phyloP scores from a whole-genome alignment of 768 basidiomycete species.

The Hemileccinum rubropunctum region DNA sequence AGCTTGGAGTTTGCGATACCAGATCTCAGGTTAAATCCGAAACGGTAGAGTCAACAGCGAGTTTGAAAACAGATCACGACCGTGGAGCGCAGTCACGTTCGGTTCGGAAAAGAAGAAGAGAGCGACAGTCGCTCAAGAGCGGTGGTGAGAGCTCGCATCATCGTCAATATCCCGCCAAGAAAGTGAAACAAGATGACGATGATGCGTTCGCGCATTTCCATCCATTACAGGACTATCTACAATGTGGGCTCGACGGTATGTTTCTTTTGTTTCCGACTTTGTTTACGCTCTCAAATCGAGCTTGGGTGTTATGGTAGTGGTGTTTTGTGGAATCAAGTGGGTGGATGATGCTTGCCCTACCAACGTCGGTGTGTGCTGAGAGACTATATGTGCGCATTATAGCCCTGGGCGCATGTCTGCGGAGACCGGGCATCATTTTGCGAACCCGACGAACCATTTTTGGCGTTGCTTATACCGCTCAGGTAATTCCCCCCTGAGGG shows the following conservation, averaged over 20 bases:
- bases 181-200: constrained; percentile 43
- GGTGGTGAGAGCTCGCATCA: neutral
- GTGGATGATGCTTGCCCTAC: constrained; percentile 8
- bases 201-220: constrained; percentile 52
- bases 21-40: neutral
- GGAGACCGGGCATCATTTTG: constrained; percentile 73
- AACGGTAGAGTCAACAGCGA: neutral
- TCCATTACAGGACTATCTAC: constrained; percentile 51
- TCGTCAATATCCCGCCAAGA: constrained; percentile 16
- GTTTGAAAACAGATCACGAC: neutral
- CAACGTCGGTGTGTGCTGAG: neutral
- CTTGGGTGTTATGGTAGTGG: constrained; percentile 41
- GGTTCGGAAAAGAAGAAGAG: neutral
- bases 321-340: constrained; percentile 88
- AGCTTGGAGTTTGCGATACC: neutral
- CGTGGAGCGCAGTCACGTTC: neutral
- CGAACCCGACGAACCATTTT: constrained; percentile 79
- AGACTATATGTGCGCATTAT: neutral
- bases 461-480: constrained; percentile 71
- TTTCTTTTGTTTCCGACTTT: neutral
- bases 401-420: constrained; percentile 73
- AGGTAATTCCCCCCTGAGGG: constrained; percentile 35
- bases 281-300: neutral
- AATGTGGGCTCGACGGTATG: constrained; percentile 55
- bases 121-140: neutral